Percentiles rank a stretch among this genome's conserved stretches.
Evolutionary conservation across 345 rosid species (phyloP).

Genomic region (Eucalyptus polybractea): DNA sequence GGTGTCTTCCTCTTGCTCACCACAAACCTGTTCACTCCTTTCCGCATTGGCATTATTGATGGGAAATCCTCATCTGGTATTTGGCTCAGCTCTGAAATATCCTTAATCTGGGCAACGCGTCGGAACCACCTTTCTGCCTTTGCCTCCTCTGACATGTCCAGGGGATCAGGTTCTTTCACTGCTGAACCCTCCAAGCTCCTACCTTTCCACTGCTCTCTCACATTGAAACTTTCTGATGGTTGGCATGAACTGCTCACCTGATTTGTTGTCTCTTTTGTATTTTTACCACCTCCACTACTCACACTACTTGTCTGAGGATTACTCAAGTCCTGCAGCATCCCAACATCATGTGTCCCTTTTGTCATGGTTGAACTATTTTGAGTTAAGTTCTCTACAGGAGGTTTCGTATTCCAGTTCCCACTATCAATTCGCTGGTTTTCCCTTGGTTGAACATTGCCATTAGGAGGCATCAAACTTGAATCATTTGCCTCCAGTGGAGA

Average conservation of each 20-base stretch:
- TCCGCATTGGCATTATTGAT: constrained; percentile 98
- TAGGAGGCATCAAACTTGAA: not conserved
- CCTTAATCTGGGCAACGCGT: constrained; percentile 81
- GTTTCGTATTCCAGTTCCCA: not conserved
- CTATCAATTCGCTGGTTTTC: constrained; percentile 17
- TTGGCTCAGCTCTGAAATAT: constrained; percentile 94
- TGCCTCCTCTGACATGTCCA: constrained; percentile 99
- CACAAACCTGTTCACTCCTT: constrained; percentile 93
- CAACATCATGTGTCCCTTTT: not conserved
- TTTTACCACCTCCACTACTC: not conserved
- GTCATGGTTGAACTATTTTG: not conserved
- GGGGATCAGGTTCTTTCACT: constrained; percentile 68
- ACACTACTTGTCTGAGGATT: not conserved
- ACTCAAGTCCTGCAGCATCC: not conserved
- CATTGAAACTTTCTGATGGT: constrained; percentile 8
- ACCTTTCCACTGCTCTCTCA: constrained; percentile 29
- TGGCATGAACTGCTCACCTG: not conserved
- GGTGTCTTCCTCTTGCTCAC: constrained; percentile 96
- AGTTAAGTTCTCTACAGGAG: not conserved
- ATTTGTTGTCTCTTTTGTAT: not conserved
- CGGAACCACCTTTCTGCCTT: constrained; percentile 97
- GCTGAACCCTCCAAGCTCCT: constrained; percentile 91
- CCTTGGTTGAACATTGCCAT: not conserved
- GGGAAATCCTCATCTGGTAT: constrained; percentile 98
- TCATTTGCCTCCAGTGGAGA: not conserved